These are phyloP conservation scores for Phlyctochytrium planicorne DNA, from an alignment of 192 early-diverging fungal species.

Conservation along the genomic window DNA sequence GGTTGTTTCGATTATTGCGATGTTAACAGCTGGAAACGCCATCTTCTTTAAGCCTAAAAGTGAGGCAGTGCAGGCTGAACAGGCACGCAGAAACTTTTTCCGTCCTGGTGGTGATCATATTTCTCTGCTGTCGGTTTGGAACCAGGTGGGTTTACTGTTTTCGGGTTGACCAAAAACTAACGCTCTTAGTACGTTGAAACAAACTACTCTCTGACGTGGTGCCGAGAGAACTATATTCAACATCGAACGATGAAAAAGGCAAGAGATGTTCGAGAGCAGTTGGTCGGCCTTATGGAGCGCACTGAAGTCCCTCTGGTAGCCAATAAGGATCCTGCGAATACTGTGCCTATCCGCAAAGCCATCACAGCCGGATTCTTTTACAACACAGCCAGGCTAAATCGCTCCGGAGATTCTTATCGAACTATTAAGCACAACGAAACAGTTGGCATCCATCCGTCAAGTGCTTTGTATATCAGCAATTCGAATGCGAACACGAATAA, in stretches of 20 bases:
- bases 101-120: conserved; percentile 95
- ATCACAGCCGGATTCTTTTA: conserved; percentile 95
- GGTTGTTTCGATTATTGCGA: conserved; percentile 89
- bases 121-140: conserved; percentile 88
- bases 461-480: conserved; percentile 55
- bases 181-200: conserved; percentile 68
- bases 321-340: conserved; percentile 84
- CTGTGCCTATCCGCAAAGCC: conserved; percentile 86
- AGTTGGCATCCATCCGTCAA: conserved; percentile 90
- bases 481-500: conserved; percentile 29
- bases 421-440: conserved; percentile 89
- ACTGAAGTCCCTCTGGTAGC: conserved; percentile 77
- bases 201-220: conserved; percentile 92
- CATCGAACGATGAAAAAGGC: conserved; percentile 86
- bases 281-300: conserved; percentile 87
- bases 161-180: conserved; percentile 10
- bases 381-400: conserved; percentile 80
- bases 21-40: conserved; percentile 76
- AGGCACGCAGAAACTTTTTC: conserved; percentile 85
- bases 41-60: conserved; percentile 73
- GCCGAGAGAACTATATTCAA: conserved; percentile 97
- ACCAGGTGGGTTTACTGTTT: conserved; percentile 62
- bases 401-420: conserved; percentile 87
- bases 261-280: conserved; percentile 90
- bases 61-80: conserved; percentile 90